A percentile compares a stretch with the other conserved stretches of the same genome.
These are phyloP conservation scores for Dendrothele bispora DNA, from an alignment of 768 basidiomycete genomes.

Conservation along the genomic window DNA sequence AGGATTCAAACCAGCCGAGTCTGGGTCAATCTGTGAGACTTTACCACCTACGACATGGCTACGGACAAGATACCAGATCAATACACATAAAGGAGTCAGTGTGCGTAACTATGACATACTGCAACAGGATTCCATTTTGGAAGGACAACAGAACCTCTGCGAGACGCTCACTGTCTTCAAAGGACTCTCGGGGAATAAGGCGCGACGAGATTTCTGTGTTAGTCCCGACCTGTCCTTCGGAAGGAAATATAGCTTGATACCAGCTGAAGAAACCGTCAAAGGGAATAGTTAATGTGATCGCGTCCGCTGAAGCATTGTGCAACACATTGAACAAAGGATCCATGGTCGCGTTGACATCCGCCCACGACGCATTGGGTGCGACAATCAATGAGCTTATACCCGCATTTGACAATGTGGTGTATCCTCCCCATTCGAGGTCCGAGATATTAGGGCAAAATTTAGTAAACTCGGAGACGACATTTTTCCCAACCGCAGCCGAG, in stretches of 20 bases:
- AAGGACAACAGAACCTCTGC: slow-evolving; percentile 18
- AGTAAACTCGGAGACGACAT: slow-evolving; percentile 33
- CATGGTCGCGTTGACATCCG: slow-evolving; percentile 33
- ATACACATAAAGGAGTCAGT: no score
- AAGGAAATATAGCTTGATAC: slow-evolving; percentile 10
- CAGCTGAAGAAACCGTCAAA: slow-evolving; percentile 25
- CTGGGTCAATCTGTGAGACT: slow-evolving; percentile 34
- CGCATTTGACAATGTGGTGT: slow-evolving; percentile 18
- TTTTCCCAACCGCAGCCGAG: slow-evolving; percentile 24
- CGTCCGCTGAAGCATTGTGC: slow-evolving; percentile 21
- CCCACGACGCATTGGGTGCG: slow-evolving; percentile 34
- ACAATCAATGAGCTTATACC: slow-evolving; percentile 24
- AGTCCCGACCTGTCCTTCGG: slow-evolving; percentile 17
- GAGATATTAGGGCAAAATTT: slow-evolving; percentile 34
- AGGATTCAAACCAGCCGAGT: slow-evolving; percentile 44
- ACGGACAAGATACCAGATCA: not conserved
- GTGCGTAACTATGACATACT: slow-evolving; percentile 9
- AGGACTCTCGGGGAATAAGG: slow-evolving; percentile 28
- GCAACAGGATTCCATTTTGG: slow-evolving; percentile 7
- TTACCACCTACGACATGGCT: slow-evolving; percentile 47
- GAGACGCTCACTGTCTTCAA: slow-evolving; percentile 23
- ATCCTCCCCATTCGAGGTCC: slow-evolving; percentile 48
- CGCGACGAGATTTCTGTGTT: slow-evolving; percentile 31
- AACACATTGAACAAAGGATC: slow-evolving; percentile 31
- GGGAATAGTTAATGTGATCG: slow-evolving; percentile 10